phyloP scores from a whole-genome alignment of 495 filamentous ascomycete genomes.

The Cudoniella acicularis region DNA sequence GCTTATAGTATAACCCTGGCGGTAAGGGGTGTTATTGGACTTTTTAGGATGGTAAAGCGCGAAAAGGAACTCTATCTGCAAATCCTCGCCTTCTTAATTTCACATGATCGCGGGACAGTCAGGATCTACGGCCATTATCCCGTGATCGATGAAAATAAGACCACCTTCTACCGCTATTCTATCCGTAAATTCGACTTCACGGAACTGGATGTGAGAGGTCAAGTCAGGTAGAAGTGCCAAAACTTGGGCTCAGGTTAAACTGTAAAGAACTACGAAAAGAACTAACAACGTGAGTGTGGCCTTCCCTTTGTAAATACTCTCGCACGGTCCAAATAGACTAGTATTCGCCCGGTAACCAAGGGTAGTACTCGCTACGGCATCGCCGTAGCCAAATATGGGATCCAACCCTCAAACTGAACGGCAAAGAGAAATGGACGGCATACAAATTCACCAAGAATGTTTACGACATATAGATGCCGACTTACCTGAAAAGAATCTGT shows the following conservation, averaged over 20 bases:
- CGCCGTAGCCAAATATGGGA: slow-evolving; percentile 11
- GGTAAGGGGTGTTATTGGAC: slow-evolving; percentile 32
- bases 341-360: slow-evolving; percentile 1
- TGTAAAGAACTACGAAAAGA: slow-evolving; percentile 31
- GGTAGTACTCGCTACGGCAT: slow-evolving; percentile 37
- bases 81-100: too few species aligned
- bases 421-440: slow-evolving; percentile 15
- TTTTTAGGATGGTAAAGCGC: slow-evolving; percentile 26
- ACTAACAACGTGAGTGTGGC: slow-evolving; percentile 40
- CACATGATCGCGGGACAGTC: too few species aligned
- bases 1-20: slow-evolving; percentile 38
- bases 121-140: slow-evolving; percentile 35
- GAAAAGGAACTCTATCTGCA: slow-evolving; percentile 32
- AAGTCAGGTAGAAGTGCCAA: slow-evolving; percentile 24
- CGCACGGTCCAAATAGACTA: neutral
- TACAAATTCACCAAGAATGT: too few species aligned
- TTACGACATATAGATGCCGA: too few species aligned
- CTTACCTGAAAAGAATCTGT: too few species aligned
- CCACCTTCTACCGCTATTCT: slow-evolving; percentile 31
- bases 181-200: slow-evolving; percentile 22
- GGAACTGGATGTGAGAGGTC: slow-evolving; percentile 26
- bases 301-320: slow-evolving; percentile 36
- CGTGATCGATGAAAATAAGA: slow-evolving; percentile 24
- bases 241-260: slow-evolving; percentile 27
- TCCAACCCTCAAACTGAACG: neutral